These are phyloP conservation scores for Crepidotus variabilis DNA, from an alignment of 768 basidiomycete genomes.

Conservation along the genomic window DNA sequence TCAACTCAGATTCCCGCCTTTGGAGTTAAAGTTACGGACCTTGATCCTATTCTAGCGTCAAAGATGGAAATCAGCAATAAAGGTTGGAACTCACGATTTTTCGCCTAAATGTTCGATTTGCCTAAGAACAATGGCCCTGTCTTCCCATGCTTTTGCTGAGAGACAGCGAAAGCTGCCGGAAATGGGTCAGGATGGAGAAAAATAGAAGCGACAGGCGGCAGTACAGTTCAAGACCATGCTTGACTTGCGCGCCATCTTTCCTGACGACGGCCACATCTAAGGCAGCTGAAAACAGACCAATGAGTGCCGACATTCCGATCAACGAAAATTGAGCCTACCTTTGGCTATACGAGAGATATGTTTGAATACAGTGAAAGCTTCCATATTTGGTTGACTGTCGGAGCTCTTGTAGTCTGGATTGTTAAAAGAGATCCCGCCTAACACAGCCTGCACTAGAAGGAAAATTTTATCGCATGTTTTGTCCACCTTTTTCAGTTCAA, in stretches of 20 bases:
- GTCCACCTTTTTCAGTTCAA: slow-evolving; percentile 64
- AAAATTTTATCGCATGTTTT: slow-evolving; percentile 76
- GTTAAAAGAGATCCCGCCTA: slow-evolving; percentile 68
- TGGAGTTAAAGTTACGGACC: slow-evolving; percentile 14
- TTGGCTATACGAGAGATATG: slow-evolving; percentile 72
- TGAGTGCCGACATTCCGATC: slow-evolving; percentile 2
- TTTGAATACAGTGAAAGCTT: slow-evolving; percentile 68
- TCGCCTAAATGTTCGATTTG: slow-evolving; percentile 92
- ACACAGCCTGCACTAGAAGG: slow-evolving; percentile 76
- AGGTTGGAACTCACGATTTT: slow-evolving; percentile 62
- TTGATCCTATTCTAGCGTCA: slow-evolving; percentile 25
- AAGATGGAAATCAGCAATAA: background rate
- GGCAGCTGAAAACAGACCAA: slow-evolving; percentile 45
- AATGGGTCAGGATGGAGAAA: background rate
- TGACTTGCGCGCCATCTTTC: slow-evolving; percentile 61
- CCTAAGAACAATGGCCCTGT: slow-evolving; percentile 75
- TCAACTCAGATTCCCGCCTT: background rate
- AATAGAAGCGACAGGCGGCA: slow-evolving; percentile 19
- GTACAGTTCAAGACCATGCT: slow-evolving; percentile 72
- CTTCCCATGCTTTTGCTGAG: slow-evolving; percentile 89
- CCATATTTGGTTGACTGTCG: slow-evolving; percentile 71
- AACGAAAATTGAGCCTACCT: slow-evolving; percentile 39
- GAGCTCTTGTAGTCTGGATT: slow-evolving; percentile 62
- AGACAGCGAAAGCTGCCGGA: slow-evolving; percentile 64
- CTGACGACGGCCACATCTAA: slow-evolving; percentile 73